phyloP scores from a whole-genome alignment of 2,329 filamentous ascomycete genomes.

The Pseudopyricularia javanii region DNA sequence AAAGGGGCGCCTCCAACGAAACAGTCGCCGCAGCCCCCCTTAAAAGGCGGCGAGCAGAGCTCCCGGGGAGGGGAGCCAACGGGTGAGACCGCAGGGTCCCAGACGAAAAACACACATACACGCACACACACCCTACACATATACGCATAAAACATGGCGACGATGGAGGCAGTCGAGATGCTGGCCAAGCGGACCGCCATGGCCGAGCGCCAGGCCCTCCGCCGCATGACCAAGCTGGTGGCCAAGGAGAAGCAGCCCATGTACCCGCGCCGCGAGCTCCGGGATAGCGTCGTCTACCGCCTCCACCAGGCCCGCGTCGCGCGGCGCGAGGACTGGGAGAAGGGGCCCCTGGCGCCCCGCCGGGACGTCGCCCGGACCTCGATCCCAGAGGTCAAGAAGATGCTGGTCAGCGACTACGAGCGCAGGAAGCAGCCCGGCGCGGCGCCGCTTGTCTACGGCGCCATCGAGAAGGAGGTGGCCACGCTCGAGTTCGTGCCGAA shows the following conservation, averaged over 20 bases:
- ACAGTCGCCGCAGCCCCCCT: too few species aligned
- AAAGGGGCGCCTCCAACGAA: neutral
- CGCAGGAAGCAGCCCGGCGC: neutral
- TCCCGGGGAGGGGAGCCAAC: neutral
- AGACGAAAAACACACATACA: neutral
- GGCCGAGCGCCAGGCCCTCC: slow-evolving; percentile 51
- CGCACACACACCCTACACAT: neutral
- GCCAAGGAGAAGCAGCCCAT: neutral
- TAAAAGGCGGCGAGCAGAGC: neutral
- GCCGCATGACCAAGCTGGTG: slow-evolving; percentile 20
- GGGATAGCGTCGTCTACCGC: slow-evolving; percentile 16
- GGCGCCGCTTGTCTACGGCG: neutral
- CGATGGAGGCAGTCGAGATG: slow-evolving; percentile 43
- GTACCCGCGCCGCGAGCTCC: slow-evolving; percentile 17
- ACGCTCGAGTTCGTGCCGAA: slow-evolving; percentile 11
- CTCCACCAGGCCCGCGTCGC: slow-evolving; percentile 26
- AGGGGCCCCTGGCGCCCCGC: slow-evolving; percentile 68
- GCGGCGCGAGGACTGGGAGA: slow-evolving; percentile 63
- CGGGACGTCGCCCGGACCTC: slow-evolving; percentile 45
- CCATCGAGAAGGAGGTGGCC: neutral
- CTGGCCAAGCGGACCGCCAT: slow-evolving; percentile 53
- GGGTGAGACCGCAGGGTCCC: neutral
- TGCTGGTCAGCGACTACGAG: slow-evolving; percentile 43
- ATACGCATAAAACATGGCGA: neutral
- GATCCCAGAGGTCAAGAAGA: neutral